Evolutionary conservation across 257 asterid genomes (phyloP).

Genomic region (Primulina tabacum): DNA sequence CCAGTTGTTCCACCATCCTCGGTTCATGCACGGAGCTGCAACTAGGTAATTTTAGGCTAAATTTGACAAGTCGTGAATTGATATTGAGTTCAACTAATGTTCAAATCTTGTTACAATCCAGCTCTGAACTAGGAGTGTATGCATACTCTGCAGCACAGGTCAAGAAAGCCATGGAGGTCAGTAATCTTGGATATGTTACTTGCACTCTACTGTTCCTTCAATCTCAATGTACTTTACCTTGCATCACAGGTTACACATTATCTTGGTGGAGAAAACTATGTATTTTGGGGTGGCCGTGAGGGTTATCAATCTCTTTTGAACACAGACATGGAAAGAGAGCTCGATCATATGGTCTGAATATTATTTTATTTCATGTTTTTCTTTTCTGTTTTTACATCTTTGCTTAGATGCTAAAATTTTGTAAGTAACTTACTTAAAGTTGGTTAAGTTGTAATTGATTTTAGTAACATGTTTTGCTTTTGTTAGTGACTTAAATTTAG

Average conservation of each 20-base stretch:
- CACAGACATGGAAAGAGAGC: conserved; percentile 97
- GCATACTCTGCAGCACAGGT: conserved; percentile 88
- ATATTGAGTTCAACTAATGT: conserved; percentile 11
- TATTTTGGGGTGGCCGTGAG: conserved; percentile 99
- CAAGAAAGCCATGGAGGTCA: conserved; percentile 93
- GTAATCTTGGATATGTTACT: conserved; percentile 9
- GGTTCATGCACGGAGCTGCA: conserved; percentile 98
- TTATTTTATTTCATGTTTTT: not conserved
- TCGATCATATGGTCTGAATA: conserved; percentile 71
- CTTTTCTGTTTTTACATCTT: not conserved
- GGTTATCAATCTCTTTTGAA: conserved; percentile 94
- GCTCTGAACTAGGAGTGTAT: conserved; percentile 82
- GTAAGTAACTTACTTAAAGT: not conserved
- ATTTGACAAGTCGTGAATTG: conserved; percentile 1
- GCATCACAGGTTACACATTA: conserved; percentile 75
- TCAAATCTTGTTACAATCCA: conserved; percentile 30
- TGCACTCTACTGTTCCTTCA: not conserved
- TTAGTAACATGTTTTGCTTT: too few relatives aligned
- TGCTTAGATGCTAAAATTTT: not conserved
- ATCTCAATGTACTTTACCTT: conserved; percentile 8
- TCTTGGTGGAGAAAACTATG: conserved; percentile 98
- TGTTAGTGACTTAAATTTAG: not conserved
- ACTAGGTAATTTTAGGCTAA: conserved; percentile 58
- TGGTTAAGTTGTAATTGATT: not conserved
- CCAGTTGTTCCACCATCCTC: conserved; percentile 82